phyloP scores from a whole-genome alignment of 2,329 filamentous ascomycete species.

The Periconia sp. region DNA sequence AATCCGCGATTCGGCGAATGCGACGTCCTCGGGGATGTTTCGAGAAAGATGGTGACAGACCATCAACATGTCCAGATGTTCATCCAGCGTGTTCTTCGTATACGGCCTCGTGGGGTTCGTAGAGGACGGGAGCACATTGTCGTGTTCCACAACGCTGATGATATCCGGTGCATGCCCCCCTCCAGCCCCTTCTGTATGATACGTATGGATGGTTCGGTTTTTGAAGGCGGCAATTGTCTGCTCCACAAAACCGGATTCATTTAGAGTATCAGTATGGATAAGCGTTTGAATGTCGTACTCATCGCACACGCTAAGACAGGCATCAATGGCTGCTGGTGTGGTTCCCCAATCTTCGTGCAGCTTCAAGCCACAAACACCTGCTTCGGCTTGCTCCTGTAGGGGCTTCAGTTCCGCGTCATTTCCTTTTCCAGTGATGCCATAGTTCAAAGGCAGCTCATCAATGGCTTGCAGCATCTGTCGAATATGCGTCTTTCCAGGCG shows the following conservation, averaged over 20 bases:
- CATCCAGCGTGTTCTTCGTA: slow-evolving; percentile 89
- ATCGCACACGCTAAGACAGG: slow-evolving; percentile 78
- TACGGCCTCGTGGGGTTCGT: slow-evolving; percentile 93
- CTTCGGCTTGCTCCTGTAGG: slow-evolving; percentile 76
- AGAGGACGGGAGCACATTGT: slow-evolving; percentile 84
- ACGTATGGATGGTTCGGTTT: slow-evolving; percentile 87
- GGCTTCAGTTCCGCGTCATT: slow-evolving; percentile 75
- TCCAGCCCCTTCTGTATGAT: slow-evolving; percentile 94
- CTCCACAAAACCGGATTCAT: slow-evolving; percentile 97
- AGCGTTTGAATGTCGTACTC: slow-evolving; percentile 90
- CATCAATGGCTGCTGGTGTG: slow-evolving; percentile 88
- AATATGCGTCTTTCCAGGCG: slow-evolving; percentile 80
- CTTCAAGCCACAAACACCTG: slow-evolving; percentile 88
- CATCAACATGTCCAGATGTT: slow-evolving; percentile 98
- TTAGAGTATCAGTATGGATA: slow-evolving; percentile 94
- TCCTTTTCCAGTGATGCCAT: slow-evolving; percentile 91
- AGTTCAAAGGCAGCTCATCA: slow-evolving; percentile 79
- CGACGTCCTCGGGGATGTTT: slow-evolving; percentile 92
- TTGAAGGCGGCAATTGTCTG: slow-evolving; percentile 85
- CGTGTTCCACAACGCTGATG: slow-evolving; percentile 86
- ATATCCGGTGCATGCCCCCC: slow-evolving; percentile 96
- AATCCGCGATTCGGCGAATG: slow-evolving; percentile 92
- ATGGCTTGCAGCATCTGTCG: slow-evolving; percentile 87
- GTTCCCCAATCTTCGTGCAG: slow-evolving; percentile 96
- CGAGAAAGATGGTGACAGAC: slow-evolving; percentile 92